Percentiles rank a stretch among this genome's conserved stretches.
Evolutionary conservation across 345 rosid species (phyloP).

Genomic region (Odontarrhena argentea): DNA sequence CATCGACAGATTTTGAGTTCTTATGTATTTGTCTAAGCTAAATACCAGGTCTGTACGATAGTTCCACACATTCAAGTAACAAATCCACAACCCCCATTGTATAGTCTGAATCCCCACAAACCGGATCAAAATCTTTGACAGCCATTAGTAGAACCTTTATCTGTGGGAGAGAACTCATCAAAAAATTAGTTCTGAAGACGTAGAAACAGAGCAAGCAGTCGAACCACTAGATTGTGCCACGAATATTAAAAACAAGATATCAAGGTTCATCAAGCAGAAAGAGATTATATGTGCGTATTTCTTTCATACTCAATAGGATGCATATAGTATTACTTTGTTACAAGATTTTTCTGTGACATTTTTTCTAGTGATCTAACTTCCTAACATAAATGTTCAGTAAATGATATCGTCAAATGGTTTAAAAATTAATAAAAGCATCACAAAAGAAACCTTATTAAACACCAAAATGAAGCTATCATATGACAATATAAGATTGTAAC

Average conservation of each 20-base stretch:
- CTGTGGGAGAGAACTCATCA: constrained; percentile 51
- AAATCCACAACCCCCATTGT: constrained; percentile 95
- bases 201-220: constrained; percentile 19
- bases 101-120: constrained; percentile 79
- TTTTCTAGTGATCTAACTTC: constrained; percentile 18
- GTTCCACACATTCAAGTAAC: constrained; percentile 95
- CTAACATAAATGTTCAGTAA: constrained; percentile 11
- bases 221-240: constrained; percentile 18
- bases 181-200: constrained; percentile 10
- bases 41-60: constrained; percentile 89
- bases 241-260: not conserved
- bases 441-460: constrained; percentile 3
- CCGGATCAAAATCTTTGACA: constrained; percentile 88
- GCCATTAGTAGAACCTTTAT: constrained; percentile 83
- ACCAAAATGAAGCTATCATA: constrained; percentile 11
- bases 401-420: constrained; percentile 13
- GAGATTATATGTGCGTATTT: not conserved
- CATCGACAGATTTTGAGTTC: constrained; percentile 15
- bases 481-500: constrained; percentile 1
- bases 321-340: constrained; percentile 19
- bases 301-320: constrained; percentile 8
- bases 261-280: constrained; percentile 2
- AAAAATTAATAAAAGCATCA: constrained; percentile 26
- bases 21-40: constrained; percentile 11
- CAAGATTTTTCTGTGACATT: not conserved